Conservation (phyloP, 169 alveolate species). For the Plasmodium malariae region DNA sequence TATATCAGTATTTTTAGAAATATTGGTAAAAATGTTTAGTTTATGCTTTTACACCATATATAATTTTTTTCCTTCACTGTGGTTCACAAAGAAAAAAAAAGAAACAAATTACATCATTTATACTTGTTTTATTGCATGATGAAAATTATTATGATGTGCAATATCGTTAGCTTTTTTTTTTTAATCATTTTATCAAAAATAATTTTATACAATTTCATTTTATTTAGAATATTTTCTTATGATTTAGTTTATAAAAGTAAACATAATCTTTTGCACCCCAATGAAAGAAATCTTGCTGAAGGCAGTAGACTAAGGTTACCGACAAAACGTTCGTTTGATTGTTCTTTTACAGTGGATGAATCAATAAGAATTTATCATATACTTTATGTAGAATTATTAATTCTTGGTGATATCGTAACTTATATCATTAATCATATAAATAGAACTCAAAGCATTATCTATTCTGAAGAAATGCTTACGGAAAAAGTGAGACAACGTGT, state of each 20-base stretch:
- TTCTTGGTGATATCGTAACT: conserved; percentile 1
- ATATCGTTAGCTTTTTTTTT: neutral
- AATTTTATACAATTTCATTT: neutral
- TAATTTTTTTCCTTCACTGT: neutral
- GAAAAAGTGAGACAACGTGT: neutral
- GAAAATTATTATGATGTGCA: conserved; percentile 13
- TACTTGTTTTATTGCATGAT: neutral
- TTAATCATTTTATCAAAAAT: neutral
- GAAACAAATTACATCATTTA: no score
- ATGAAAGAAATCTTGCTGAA: conserved; percentile 10
- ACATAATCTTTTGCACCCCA: neutral
- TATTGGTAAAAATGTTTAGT: neutral
- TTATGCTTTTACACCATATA: neutral
- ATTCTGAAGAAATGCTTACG: conserved; percentile 9
- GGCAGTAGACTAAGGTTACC: neutral
- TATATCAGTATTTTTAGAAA: no score
- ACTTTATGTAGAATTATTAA: neutral
- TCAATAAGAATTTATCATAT: neutral
- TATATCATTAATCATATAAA: neutral
- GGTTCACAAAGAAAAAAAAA: neutral
- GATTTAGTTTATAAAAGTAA: neutral
- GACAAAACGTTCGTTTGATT: conserved; percentile 7
- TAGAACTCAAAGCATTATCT: neutral
- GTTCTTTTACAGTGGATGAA: conserved; percentile 13
- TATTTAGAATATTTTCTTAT: neutral